Percentiles rank a stretch among this genome's conserved stretches.
Conservation (phyloP, 768 basidiomycete species). For the Lyophyllum decastes region DNA sequence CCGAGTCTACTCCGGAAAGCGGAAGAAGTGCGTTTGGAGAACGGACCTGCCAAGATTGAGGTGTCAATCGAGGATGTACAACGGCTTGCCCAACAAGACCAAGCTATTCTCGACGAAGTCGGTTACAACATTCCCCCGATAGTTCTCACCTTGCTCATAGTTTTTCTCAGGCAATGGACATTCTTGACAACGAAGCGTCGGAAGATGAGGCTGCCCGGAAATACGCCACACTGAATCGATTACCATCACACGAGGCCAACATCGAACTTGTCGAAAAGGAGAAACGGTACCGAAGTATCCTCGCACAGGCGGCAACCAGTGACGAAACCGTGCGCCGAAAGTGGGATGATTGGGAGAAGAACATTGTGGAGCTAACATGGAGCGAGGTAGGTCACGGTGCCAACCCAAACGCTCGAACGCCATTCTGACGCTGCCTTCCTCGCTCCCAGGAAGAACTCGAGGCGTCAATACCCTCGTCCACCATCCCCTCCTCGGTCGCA, state of each 20-base stretch:
- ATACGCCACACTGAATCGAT: slow-evolving; percentile 47
- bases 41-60: slow-evolving; percentile 74
- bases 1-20: slow-evolving; percentile 85
- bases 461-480: slow-evolving; percentile 67
- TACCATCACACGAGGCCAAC: slow-evolving; percentile 81
- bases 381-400: slow-evolving; percentile 53
- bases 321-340: slow-evolving; percentile 78
- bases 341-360: slow-evolving; percentile 86
- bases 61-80: slow-evolving; percentile 73
- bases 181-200: slow-evolving; percentile 87
- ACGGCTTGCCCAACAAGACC: slow-evolving; percentile 61
- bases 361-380: slow-evolving; percentile 68
- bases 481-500: slow-evolving; percentile 32
- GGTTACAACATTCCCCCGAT: not conserved
- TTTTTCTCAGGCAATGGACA: slow-evolving; percentile 71
- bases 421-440: not conserved
- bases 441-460: slow-evolving; percentile 62
- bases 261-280: slow-evolving; percentile 69
- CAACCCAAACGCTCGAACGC: not conserved
- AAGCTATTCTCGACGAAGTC: slow-evolving; percentile 75
- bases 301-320: slow-evolving; percentile 71
- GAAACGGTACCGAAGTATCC: slow-evolving; percentile 67
- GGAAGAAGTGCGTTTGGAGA: slow-evolving; percentile 77
- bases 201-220: slow-evolving; percentile 75
- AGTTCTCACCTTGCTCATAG: not conserved